phyloP scores from a whole-genome alignment of 164 flowering plant species.

The Annona squamosa region DNA sequence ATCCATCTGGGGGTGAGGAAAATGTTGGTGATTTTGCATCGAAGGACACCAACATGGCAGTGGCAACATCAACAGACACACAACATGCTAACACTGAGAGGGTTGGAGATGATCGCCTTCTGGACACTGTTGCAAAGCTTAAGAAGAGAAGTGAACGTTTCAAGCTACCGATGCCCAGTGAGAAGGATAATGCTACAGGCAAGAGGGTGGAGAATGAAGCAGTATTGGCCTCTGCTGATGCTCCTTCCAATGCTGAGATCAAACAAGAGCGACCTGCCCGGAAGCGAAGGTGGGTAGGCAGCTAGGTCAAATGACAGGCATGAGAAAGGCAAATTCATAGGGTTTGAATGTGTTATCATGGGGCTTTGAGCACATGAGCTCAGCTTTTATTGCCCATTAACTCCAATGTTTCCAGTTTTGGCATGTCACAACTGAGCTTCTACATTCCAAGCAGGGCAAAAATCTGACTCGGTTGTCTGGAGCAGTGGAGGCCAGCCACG shows the following conservation, averaged over 20 bases:
- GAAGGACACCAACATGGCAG: slow-evolving; percentile 31
- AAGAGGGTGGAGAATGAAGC: slow-evolving; percentile 55
- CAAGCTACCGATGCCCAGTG: slow-evolving; percentile 91
- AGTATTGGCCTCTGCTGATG: slow-evolving; percentile 35
- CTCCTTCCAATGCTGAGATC: slow-evolving; percentile 40
- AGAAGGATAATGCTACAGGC: slow-evolving; percentile 47
- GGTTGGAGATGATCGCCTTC: slow-evolving; percentile 53
- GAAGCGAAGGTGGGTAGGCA: slow-evolving; percentile 81
- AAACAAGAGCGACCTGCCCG: slow-evolving; percentile 92
- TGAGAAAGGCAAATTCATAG: neutral
- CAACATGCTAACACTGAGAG: slow-evolving; percentile 16
- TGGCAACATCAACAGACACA: slow-evolving; percentile 15
- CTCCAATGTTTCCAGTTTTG: neutral
- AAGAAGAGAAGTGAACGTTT: slow-evolving; percentile 95
- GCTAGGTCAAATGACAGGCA: slow-evolving; percentile 18
- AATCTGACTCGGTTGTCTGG: neutral
- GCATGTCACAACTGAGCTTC: neutral
- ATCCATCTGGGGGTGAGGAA: slow-evolving; percentile 26
- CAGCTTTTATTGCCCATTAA: neutral
- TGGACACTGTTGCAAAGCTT: slow-evolving; percentile 86
- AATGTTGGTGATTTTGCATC: slow-evolving; percentile 32
- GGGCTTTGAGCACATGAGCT: neutral
- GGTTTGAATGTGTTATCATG: neutral
- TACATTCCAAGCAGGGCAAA: neutral
- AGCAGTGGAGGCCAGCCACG: neutral